Conservation (phyloP, 2,329 filamentous ascomycete species). For the Cercospora sp. region DNA sequence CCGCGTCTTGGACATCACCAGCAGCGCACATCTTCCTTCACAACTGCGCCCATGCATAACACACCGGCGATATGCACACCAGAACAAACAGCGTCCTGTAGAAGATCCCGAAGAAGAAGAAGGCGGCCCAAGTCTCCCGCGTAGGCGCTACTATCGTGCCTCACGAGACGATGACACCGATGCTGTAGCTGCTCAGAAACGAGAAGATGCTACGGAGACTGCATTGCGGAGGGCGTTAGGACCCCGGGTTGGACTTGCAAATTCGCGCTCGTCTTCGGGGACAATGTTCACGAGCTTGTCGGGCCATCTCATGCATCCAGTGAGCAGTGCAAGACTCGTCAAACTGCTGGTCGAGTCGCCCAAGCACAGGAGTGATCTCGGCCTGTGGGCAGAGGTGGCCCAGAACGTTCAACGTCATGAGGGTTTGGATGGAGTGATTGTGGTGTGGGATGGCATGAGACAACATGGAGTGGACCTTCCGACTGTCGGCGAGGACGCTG, state of each 20-base stretch:
- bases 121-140: background rate
- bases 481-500: conserved; percentile 40
- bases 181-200: background rate
- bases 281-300: background rate
- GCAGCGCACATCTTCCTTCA: background rate
- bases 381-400: conserved; percentile 46
- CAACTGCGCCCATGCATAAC: background rate
- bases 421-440: conserved; percentile 44
- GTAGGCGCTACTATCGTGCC: conserved; percentile 6
- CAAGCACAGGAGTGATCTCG: conserved; percentile 35
- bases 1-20: conserved; percentile 29
- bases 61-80: background rate
- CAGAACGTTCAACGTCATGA: conserved; percentile 44
- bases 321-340: conserved; percentile 7
- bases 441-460: conserved; percentile 47
- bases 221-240: conserved; percentile 20
- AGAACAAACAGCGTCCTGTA: background rate
- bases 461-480: conserved; percentile 44
- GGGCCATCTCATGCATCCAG: background rate
- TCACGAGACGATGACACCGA: background rate
- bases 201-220: conserved; percentile 14
- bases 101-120: background rate
- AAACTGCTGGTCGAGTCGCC: conserved; percentile 38
- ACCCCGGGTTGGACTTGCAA: background rate
- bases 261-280: background rate